Percentiles rank a stretch among this genome's conserved stretches.
Conservation (phyloP, 306 rosid species). For the Canavalia gladiata region DNA sequence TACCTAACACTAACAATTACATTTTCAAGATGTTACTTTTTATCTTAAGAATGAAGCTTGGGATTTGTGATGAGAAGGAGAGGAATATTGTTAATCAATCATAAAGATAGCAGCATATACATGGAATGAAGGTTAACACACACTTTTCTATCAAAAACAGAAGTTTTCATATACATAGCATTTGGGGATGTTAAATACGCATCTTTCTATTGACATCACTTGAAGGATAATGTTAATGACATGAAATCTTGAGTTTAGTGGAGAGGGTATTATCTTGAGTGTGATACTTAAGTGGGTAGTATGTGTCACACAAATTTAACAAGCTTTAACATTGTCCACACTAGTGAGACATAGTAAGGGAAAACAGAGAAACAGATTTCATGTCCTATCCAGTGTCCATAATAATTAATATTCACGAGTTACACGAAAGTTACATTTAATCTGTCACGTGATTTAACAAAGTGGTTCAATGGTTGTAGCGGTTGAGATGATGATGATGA, state of each 20-base stretch:
- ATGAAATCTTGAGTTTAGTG: slow-evolving; percentile 31
- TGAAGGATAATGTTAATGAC: slow-evolving; percentile 29
- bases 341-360: neutral
- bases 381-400: neutral
- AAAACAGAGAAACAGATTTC: slow-evolving; percentile 1
- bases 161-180: slow-evolving; percentile 17
- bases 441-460: slow-evolving; percentile 55
- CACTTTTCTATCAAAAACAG: slow-evolving; percentile 36
- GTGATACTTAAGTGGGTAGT: slow-evolving; percentile 38
- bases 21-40: slow-evolving; percentile 50
- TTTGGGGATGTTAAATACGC: neutral
- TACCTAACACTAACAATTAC: slow-evolving; percentile 44
- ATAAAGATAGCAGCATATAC: slow-evolving; percentile 10
- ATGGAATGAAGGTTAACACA: slow-evolving; percentile 44
- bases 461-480: slow-evolving; percentile 25
- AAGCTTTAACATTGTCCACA: slow-evolving; percentile 16
- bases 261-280: slow-evolving; percentile 12
- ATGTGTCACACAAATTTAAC: slow-evolving; percentile 32
- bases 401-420: slow-evolving; percentile 54
- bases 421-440: slow-evolving; percentile 46
- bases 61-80: slow-evolving; percentile 38
- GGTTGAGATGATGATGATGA: slow-evolving; percentile 27
- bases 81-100: neutral
- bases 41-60: slow-evolving; percentile 50
- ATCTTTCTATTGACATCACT: slow-evolving; percentile 20